Conservation (phyloP, 1,284 basidiomycete genomes). For the Heterobasidion irregulare region DNA sequence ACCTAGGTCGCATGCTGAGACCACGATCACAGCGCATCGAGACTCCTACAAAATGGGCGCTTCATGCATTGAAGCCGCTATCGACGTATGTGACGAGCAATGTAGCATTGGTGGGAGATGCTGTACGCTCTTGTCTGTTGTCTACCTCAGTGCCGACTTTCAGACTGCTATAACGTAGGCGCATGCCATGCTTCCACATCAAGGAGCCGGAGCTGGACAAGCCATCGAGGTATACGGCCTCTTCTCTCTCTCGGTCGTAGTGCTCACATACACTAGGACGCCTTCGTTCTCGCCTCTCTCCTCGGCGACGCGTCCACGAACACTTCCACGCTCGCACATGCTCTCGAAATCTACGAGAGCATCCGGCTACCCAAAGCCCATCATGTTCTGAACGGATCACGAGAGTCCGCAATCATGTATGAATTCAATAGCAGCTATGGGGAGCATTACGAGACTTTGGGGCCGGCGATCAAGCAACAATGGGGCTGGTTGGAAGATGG, state of each 20-base stretch:
- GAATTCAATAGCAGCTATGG: conserved; percentile 16
- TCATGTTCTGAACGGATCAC: conserved; percentile 32
- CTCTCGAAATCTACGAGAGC: conserved; percentile 35
- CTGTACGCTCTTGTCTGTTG: conserved; percentile 12
- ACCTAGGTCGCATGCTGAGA: not conserved
- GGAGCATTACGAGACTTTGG: conserved; percentile 13
- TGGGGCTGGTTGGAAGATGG: conserved; percentile 19
- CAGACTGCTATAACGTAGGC: conserved; percentile 13
- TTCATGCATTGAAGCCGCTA: conserved; percentile 18
- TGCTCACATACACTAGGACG: conserved; percentile 28
- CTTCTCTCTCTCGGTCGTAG: not conserved
- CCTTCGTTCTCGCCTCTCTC: conserved; percentile 38
- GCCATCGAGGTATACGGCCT: conserved; percentile 23
- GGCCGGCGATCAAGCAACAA: conserved; percentile 15
- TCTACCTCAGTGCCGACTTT: not conserved
- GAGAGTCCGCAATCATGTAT: conserved; percentile 32
- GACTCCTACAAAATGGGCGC: conserved; percentile 23
- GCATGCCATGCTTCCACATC: conserved; percentile 25
- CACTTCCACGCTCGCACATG: conserved; percentile 25
- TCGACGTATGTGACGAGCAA: conserved; percentile 15
- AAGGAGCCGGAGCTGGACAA: conserved; percentile 26
- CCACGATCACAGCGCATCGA: conserved; percentile 17
- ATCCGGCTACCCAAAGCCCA: conserved; percentile 37
- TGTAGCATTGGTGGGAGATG: conserved; percentile 21
- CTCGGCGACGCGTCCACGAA: conserved; percentile 36